A percentile compares a stretch with the other conserved stretches of the same genome.
Evolutionary conservation across 257 asterid genomes (phyloP).

Genomic region (Solanum chaucha): DNA sequence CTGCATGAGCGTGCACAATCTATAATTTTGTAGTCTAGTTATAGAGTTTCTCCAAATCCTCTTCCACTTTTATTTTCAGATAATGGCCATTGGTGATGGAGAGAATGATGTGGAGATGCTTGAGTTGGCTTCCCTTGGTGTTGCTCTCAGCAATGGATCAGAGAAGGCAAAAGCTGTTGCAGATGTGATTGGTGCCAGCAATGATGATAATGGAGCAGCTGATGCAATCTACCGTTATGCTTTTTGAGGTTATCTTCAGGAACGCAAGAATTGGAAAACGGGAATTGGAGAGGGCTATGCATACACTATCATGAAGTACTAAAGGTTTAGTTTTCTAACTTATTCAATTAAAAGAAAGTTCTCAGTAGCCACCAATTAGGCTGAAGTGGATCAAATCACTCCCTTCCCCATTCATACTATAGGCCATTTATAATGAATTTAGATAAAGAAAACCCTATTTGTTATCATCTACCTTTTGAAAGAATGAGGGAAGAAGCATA

Average conservation of each 20-base stretch:
- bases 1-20: neutral
- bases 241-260: conserved; percentile 33
- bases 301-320: neutral
- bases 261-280: neutral
- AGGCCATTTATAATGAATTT: neutral
- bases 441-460: neutral
- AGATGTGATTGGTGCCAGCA: conserved; percentile 73
- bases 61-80: conserved; percentile 19
- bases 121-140: conserved; percentile 78
- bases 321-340: neutral
- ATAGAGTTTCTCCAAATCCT: neutral
- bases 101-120: conserved; percentile 99
- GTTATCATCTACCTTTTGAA: neutral
- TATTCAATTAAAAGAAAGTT: neutral
- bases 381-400: neutral
- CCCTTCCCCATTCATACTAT: neutral
- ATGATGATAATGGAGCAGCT: conserved; percentile 95
- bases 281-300: neutral
- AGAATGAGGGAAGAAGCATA: neutral
- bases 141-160: conserved; percentile 85
- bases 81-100: conserved; percentile 98
- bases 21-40: neutral
- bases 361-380: neutral
- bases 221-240: conserved; percentile 91
- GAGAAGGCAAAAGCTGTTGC: conserved; percentile 88